phyloP scores from a whole-genome alignment of 2,329 filamentous ascomycete species.

The Camptophora hylomeconis region DNA sequence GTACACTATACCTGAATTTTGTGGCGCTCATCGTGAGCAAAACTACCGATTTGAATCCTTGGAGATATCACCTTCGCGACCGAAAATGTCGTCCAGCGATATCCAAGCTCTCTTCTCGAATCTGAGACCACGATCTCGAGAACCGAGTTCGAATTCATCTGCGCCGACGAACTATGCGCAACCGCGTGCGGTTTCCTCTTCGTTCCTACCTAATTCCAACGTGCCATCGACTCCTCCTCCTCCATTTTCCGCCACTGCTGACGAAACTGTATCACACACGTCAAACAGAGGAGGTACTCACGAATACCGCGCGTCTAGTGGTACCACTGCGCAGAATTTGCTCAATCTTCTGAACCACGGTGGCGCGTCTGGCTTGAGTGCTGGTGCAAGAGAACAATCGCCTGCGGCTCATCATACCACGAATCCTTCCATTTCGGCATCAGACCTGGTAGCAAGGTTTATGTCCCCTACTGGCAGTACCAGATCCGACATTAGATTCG shows the following conservation, averaged over 20 bases:
- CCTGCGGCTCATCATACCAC: too few relatives aligned
- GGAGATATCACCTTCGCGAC: slow-evolving; percentile 7
- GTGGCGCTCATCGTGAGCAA: too few relatives aligned
- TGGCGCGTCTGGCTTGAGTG: too few relatives aligned
- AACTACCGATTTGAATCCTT: too few relatives aligned
- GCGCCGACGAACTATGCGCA: slow-evolving; percentile 21
- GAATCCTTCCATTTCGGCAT: slow-evolving; percentile 35
- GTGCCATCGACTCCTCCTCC: slow-evolving; percentile 14
- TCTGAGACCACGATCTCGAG: slow-evolving; percentile 27
- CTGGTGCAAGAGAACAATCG: slow-evolving; percentile 14
- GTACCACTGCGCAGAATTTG: slow-evolving; percentile 42
- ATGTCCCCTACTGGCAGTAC: slow-evolving; percentile 32
- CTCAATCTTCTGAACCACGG: slow-evolving; percentile 55
- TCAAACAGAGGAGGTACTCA: not conserved
- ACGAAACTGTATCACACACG: not conserved
- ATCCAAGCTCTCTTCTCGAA: slow-evolving; percentile 34
- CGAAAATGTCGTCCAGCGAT: slow-evolving; percentile 33
- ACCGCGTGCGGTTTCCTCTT: slow-evolving; percentile 20
- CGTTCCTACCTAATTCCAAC: slow-evolving; percentile 22
- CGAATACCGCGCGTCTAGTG: slow-evolving; percentile 1
- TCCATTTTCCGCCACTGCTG: slow-evolving; percentile 8
- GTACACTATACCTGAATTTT: too few relatives aligned
- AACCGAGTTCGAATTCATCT: slow-evolving; percentile 15
- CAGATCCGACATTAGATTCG: too few relatives aligned
- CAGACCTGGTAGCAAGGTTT: slow-evolving; percentile 44